Conservation (phyloP, 495 filamentous ascomycete species). For the Pyrenopolyporus hunteri region DNA sequence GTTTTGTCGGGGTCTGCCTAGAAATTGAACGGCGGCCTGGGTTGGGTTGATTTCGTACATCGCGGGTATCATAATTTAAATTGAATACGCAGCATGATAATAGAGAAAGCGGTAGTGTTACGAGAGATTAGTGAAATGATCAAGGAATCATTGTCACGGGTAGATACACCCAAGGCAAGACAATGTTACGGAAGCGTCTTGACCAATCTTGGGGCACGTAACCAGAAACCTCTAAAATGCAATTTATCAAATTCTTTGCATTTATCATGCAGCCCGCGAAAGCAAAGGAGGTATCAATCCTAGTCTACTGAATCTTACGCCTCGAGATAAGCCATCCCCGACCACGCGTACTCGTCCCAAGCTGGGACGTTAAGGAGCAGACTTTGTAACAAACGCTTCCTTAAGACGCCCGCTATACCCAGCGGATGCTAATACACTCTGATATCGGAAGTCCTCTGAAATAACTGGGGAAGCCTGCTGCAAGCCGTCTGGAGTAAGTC, state of each 20-base stretch:
- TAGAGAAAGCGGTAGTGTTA: no score
- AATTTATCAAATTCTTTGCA: conserved; percentile 11
- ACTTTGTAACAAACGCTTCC: background rate
- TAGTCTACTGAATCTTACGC: conserved; percentile 32
- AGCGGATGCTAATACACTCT: background rate
- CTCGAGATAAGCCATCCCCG: conserved; percentile 6
- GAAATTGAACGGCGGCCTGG: no score
- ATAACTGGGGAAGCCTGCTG: conserved; percentile 1
- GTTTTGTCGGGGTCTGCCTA: no score
- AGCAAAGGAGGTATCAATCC: conserved; percentile 39
- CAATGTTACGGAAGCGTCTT: no score
- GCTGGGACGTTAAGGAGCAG: conserved; percentile 9
- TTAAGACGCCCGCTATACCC: conserved; percentile 18
- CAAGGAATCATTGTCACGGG: no score
- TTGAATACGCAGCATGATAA: no score
- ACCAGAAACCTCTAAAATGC: background rate
- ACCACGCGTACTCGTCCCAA: background rate
- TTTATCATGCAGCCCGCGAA: conserved; percentile 12
- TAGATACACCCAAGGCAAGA: no score
- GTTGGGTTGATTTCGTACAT: no score
- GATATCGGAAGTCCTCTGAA: background rate
- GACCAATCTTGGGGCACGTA: background rate
- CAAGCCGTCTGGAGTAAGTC: background rate
- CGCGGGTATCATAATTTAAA: no score
- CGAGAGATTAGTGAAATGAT: no score